phyloP scores from a whole-genome alignment of 2,329 filamentous ascomycete genomes.

The Colletotrichum eremochloae region DNA sequence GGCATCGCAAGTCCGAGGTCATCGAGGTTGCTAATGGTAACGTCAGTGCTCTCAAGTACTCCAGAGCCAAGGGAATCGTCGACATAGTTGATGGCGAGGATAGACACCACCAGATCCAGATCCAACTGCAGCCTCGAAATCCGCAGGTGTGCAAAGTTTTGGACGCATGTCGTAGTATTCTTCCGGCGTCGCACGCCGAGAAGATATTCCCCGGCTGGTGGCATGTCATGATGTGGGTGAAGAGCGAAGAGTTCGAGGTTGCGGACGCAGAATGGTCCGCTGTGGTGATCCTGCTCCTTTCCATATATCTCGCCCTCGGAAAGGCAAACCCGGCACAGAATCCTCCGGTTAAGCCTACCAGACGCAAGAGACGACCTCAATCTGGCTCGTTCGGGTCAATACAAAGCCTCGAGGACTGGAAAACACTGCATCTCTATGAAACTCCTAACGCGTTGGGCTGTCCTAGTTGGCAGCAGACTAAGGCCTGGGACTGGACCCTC shows the following conservation, averaged over 20 bases:
- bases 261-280: constrained; percentile 78
- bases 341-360: constrained; percentile 21
- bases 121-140: constrained; percentile 75
- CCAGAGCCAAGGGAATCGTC: constrained; percentile 71
- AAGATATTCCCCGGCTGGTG: constrained; percentile 79
- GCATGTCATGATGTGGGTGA: constrained; percentile 79
- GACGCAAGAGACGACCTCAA: constrained; percentile 49
- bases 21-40: constrained; percentile 62
- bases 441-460: constrained; percentile 62
- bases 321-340: constrained; percentile 50
- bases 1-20: constrained; percentile 59
- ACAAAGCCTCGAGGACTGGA: constrained; percentile 60
- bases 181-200: constrained; percentile 70
- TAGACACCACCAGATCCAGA: constrained; percentile 74
- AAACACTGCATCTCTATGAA: constrained; percentile 60
- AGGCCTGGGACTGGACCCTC: constrained; percentile 79
- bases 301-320: constrained; percentile 73
- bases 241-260: constrained; percentile 59
- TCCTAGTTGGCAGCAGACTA: constrained; percentile 71
- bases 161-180: constrained; percentile 72
- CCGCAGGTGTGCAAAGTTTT: constrained; percentile 73
- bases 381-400: constrained; percentile 55
- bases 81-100: constrained; percentile 75
- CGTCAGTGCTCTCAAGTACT: constrained; percentile 68
- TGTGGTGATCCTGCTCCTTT: constrained; percentile 72